phyloP scores from a whole-genome alignment of 225 moss, liverwort and hornwort species.

The Takakia lepidozioides region DNA sequence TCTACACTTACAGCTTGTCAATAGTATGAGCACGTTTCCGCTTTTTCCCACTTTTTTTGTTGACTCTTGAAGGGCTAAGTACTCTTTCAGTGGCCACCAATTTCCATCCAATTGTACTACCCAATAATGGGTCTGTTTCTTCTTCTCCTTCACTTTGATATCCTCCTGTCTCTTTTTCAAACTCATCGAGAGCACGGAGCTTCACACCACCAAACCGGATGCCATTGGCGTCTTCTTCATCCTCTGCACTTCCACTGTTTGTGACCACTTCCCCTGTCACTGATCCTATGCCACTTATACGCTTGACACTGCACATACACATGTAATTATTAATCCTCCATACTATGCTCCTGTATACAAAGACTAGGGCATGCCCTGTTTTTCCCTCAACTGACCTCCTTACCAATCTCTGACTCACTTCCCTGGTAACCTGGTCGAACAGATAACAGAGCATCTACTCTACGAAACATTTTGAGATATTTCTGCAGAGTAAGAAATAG shows the following conservation, averaged over 20 bases:
- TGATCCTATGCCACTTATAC: conserved; percentile 17
- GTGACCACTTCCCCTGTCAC: conserved; percentile 19
- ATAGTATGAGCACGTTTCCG: conserved; percentile 30
- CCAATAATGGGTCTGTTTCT: conserved; percentile 34
- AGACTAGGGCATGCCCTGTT: too few relatives aligned
- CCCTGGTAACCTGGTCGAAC: not conserved
- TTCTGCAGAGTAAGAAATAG: not conserved
- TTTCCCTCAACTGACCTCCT: too few relatives aligned
- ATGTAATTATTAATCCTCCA: too few relatives aligned
- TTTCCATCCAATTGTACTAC: conserved; percentile 18
- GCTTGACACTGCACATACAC: conserved; percentile 45
- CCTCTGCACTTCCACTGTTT: conserved; percentile 30
- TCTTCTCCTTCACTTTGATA: conserved; percentile 59
- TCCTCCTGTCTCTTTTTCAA: conserved; percentile 53
- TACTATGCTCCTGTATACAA: too few relatives aligned
- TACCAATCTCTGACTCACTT: not conserved
- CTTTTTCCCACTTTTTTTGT: conserved; percentile 33
- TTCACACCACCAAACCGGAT: conserved; percentile 21
- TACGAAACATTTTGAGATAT: too few relatives aligned
- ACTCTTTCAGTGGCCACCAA: conserved; percentile 1
- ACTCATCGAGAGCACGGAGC: conserved; percentile 54
- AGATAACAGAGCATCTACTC: not conserved
- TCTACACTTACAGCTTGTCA: conserved; percentile 16
- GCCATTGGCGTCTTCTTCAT: conserved; percentile 22
- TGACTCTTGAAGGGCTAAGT: conserved; percentile 11